Evolutionary conservation across 1,139 yeast genomes (phyloP).

Genomic region (Sugiyamaella castrensis): DNA sequence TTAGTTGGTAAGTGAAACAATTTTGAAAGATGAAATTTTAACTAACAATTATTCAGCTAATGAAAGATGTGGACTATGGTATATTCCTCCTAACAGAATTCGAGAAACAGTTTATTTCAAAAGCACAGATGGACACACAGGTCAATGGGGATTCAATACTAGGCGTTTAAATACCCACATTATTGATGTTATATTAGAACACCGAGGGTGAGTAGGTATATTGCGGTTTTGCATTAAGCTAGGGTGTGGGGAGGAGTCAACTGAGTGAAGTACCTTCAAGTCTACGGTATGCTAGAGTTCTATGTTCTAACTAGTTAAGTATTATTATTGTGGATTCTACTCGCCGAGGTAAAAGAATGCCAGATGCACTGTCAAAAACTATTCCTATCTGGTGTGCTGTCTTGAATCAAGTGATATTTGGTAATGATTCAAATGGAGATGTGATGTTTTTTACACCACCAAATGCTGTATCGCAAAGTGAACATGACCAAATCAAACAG

Average conservation of each 20-base stretch:
- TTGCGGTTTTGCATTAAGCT: too few relatives aligned
- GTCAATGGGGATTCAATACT: slow-evolving; percentile 73
- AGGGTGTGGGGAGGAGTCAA: too few relatives aligned
- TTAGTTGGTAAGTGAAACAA: slow-evolving; percentile 21
- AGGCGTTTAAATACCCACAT: slow-evolving; percentile 73
- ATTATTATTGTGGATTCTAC: slow-evolving; percentile 78
- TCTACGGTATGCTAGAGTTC: too few relatives aligned
- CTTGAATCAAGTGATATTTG: slow-evolving; percentile 51
- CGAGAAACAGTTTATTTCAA: slow-evolving; percentile 67
- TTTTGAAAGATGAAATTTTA: too few relatives aligned
- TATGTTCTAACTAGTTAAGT: slow-evolving; percentile 17
- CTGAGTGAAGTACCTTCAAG: too few relatives aligned
- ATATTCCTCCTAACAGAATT: slow-evolving; percentile 48
- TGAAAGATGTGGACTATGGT: slow-evolving; percentile 90
- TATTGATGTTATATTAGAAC: slow-evolving; percentile 44
- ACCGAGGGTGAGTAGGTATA: slow-evolving; percentile 40
- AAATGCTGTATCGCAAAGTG: slow-evolving; percentile 55
- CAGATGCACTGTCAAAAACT: slow-evolving; percentile 84
- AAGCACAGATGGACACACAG: slow-evolving; percentile 86
- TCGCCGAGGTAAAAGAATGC: slow-evolving; percentile 75
- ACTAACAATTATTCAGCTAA: slow-evolving; percentile 46
- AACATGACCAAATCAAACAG: slow-evolving; percentile 50
- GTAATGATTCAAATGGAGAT: slow-evolving; percentile 24
- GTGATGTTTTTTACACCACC: slow-evolving; percentile 48
- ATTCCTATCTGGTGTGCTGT: slow-evolving; percentile 92